These are phyloP conservation scores for Leccinum subrobustum DNA, from an alignment of 1,284 basidiomycete genomes.

Conservation along the genomic window DNA sequence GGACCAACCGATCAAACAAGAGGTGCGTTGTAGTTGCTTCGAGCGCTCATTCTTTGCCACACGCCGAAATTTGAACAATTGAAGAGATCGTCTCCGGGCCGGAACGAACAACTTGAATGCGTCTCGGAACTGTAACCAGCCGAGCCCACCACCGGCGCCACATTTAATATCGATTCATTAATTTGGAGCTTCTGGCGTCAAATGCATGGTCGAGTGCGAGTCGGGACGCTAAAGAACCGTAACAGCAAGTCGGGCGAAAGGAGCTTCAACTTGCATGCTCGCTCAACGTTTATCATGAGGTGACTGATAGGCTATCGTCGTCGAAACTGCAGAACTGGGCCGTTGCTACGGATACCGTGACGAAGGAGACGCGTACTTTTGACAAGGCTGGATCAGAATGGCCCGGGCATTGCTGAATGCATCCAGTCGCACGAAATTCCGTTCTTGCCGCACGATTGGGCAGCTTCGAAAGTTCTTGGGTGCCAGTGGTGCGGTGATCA, in stretches of 20 bases:
- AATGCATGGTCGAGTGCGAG: neutral
- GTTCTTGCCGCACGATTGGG: neutral
- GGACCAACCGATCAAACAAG: neutral
- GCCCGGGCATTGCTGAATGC: neutral
- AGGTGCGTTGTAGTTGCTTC: neutral
- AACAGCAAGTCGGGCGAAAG: neutral
- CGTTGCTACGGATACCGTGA: neutral
- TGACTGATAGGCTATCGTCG: neutral
- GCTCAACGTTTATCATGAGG: neutral
- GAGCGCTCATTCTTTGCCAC: neutral
- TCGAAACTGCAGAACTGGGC: neutral
- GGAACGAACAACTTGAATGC: neutral
- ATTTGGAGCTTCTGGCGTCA: neutral
- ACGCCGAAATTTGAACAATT: neutral
- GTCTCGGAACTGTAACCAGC: neutral
- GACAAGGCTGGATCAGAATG: neutral
- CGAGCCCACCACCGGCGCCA: neutral
- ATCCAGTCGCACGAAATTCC: neutral
- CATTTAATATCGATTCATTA: neutral
- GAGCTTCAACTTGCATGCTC: neutral
- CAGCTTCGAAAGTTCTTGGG: neutral
- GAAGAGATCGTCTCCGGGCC: neutral
- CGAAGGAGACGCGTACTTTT: no score
- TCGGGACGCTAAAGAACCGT: neutral
- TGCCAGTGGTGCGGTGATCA: slow-evolving; percentile 4